phyloP scores from a whole-genome alignment of 768 basidiomycete species.

The Agaricus sinodeliciosus region DNA sequence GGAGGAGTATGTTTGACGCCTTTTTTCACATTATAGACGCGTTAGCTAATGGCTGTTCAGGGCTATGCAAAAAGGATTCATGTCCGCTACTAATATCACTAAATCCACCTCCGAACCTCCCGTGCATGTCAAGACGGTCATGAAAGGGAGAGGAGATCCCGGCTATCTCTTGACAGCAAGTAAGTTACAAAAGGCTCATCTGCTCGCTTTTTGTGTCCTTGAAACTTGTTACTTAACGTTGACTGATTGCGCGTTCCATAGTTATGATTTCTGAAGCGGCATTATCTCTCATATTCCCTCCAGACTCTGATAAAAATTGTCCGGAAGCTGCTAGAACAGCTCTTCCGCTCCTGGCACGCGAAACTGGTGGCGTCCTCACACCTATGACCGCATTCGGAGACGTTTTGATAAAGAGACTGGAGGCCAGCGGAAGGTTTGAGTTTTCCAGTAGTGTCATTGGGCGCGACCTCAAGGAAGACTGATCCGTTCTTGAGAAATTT shows the following conservation, averaged over 20 bases:
- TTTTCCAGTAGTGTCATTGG: constrained; percentile 47
- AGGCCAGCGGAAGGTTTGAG: constrained; percentile 46
- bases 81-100: constrained; percentile 67
- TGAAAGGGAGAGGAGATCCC: constrained; percentile 71
- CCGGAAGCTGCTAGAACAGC: constrained; percentile 26
- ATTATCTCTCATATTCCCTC: constrained; percentile 56
- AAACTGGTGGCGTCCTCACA: constrained; percentile 83
- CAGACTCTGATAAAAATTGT: constrained; percentile 17
- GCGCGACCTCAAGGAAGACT: constrained; percentile 12
- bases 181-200: constrained; percentile 22
- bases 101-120: constrained; percentile 42
- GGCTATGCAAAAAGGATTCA: constrained; percentile 48
- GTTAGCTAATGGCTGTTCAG: constrained; percentile 24
- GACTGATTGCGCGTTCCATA: neutral
- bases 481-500: too few species aligned
- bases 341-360: constrained; percentile 49
- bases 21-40: neutral
- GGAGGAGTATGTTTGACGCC: constrained; percentile 42
- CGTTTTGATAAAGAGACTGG: constrained; percentile 61
- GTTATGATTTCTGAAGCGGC: constrained; percentile 65
- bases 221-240: neutral
- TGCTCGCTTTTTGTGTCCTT: neutral
- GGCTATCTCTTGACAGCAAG: constrained; percentile 59
- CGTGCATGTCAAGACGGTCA: constrained; percentile 49
- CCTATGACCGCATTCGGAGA: constrained; percentile 80